Percentiles rank a stretch among this genome's conserved stretches.
These are phyloP conservation scores for Arachis monticola DNA, from an alignment of 331 rosid genomes.

Conservation along the genomic window DNA sequence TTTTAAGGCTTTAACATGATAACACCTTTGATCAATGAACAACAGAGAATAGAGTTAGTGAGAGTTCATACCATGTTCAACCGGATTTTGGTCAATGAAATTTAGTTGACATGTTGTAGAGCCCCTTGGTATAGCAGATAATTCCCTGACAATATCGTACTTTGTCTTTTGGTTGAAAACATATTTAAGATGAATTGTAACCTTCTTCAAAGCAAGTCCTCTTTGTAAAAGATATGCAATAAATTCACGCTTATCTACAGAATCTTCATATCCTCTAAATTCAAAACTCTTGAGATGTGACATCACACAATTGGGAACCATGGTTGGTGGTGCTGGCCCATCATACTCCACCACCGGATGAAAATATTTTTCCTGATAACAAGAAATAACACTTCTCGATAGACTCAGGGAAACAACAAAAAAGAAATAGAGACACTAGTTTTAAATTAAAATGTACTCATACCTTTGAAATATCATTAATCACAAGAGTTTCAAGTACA, in stretches of 20 bases:
- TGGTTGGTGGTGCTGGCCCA: not conserved
- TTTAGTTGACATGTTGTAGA: slow-evolving; percentile 6
- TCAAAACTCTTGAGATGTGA: not conserved
- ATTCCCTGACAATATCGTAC: not conserved
- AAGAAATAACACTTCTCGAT: not conserved
- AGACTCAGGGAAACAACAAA: not conserved
- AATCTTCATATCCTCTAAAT: not conserved
- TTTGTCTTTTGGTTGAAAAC: not conserved
- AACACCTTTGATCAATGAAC: too few relatives aligned
- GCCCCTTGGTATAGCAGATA: not conserved
- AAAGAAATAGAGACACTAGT: not conserved
- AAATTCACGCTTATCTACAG: not conserved
- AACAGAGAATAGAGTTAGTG: not conserved
- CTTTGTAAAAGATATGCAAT: not conserved
- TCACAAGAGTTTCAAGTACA: not conserved
- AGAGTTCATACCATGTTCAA: not conserved
- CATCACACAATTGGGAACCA: slow-evolving; percentile 10
- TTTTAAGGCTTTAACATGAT: too few relatives aligned
- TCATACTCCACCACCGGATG: too few relatives aligned
- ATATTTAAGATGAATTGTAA: not conserved
- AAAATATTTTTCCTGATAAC: too few relatives aligned
- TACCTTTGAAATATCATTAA: not conserved
- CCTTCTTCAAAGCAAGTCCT: not conserved
- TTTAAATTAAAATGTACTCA: not conserved
- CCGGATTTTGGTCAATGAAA: too few relatives aligned